phyloP scores from a whole-genome alignment of 805 yeast species.

The Candida pseudofarinosa region DNA sequence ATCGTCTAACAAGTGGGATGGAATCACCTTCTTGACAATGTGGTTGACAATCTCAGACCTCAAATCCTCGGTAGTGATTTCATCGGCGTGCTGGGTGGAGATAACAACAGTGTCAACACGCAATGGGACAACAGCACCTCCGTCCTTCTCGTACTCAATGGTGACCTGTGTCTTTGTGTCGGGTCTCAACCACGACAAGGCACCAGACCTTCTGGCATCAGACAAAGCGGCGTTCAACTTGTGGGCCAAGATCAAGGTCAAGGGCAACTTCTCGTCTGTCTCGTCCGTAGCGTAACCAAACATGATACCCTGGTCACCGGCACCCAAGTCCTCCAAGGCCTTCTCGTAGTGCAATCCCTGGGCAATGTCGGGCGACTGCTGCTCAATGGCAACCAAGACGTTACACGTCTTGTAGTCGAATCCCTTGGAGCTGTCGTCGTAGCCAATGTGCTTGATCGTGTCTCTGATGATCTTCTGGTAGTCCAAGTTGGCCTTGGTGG shows the following conservation, averaged over 20 bases:
- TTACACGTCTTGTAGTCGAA: conserved; percentile 99
- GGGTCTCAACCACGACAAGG: conserved; percentile 96
- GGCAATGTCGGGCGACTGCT: conserved; percentile 98
- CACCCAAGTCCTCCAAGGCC: conserved; percentile 96
- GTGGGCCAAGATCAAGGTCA: conserved; percentile 91
- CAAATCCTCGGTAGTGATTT: conserved; percentile 88
- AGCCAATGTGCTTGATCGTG: conserved; percentile 97
- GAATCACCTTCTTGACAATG: conserved; percentile 88
- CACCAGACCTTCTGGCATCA: conserved; percentile 93
- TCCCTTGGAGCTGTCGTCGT: conserved; percentile 93
- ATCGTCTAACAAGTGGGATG: conserved; percentile 85
- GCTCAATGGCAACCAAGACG: conserved; percentile 98
- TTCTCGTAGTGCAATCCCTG: conserved; percentile 98
- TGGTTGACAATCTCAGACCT: conserved; percentile 74
- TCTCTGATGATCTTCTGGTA: conserved; percentile 97
- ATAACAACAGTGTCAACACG: conserved; percentile 98
- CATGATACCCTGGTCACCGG: conserved; percentile 99
- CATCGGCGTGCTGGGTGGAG: conserved; percentile 97
- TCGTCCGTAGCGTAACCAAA: conserved; percentile 99
- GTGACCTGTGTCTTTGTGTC: conserved; percentile 99
- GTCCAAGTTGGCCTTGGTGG: conserved; percentile 93
- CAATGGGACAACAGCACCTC: conserved; percentile 92
- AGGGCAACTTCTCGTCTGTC: conserved; percentile 95
- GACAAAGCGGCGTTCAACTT: conserved; percentile 96
- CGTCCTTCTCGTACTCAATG: conserved; percentile 88